Evolutionary conservation across 371 early-diverging fungal species (phyloP).

Genomic region (Funneliformis caledonium): DNA sequence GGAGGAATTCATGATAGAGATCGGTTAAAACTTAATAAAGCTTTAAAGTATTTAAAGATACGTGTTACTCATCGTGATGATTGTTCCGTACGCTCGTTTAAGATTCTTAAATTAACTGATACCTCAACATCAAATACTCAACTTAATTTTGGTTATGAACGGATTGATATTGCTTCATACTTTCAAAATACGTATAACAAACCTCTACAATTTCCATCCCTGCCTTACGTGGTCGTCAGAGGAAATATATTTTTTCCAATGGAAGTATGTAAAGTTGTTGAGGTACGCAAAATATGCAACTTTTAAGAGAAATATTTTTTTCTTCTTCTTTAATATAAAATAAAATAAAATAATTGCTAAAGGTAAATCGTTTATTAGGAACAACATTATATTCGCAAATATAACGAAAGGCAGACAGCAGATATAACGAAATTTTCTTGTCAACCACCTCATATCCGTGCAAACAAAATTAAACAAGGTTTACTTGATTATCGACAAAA

Average conservation of each 20-base stretch:
- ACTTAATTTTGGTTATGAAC: constrained; percentile 59
- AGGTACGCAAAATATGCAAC: not conserved
- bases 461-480: constrained; percentile 61
- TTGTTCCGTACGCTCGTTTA: constrained; percentile 63
- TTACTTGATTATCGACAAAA: constrained; percentile 56
- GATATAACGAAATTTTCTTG: constrained; percentile 91
- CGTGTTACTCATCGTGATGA: constrained; percentile 73
- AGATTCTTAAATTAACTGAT: constrained; percentile 65
- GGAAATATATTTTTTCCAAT: constrained; percentile 73
- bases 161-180: constrained; percentile 74
- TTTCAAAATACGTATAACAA: constrained; percentile 69
- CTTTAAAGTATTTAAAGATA: constrained; percentile 70
- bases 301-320: not conserved
- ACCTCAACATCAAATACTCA: constrained; percentile 66
- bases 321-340: too few relatives aligned
- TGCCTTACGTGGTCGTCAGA: constrained; percentile 79
- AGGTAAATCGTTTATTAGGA: constrained; percentile 46
- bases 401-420: constrained; percentile 82
- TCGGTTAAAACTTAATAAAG: constrained; percentile 62
- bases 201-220: constrained; percentile 70
- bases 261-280: constrained; percentile 81
- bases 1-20: constrained; percentile 62
- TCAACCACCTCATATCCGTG: constrained; percentile 70
- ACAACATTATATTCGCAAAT: constrained; percentile 74
- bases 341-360: too few relatives aligned